Evolutionary conservation across 192 early-diverging fungal genomes (phyloP).

Genomic region (Neocallimastix lanati): DNA sequence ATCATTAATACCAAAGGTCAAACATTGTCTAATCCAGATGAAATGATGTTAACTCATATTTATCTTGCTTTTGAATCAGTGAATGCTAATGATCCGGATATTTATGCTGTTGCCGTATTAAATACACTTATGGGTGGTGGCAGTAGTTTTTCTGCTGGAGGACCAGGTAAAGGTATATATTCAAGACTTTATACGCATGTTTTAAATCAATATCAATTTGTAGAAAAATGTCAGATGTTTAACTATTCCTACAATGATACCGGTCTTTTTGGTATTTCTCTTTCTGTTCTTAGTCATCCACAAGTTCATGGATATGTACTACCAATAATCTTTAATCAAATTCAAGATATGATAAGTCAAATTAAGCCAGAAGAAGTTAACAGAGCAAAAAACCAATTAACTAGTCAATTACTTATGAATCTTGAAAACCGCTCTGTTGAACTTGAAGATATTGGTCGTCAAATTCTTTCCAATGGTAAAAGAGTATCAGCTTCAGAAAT

Average conservation of each 20-base stretch:
- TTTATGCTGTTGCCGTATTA: conserved; percentile 79
- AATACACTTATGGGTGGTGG: conserved; percentile 87
- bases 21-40: conserved; percentile 34
- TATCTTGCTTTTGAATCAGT: conserved; percentile 78
- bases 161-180: conserved; percentile 98
- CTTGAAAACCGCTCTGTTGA: conserved; percentile 83
- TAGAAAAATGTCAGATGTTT: conserved; percentile 84
- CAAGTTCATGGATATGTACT: conserved; percentile 45
- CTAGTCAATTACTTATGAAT: conserved; percentile 79
- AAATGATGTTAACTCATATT: conserved; percentile 53
- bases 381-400: conserved; percentile 91
- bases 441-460: conserved; percentile 84
- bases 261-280: conserved; percentile 82
- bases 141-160: conserved; percentile 89
- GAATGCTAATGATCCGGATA: conserved; percentile 64
- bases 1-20: conserved; percentile 48
- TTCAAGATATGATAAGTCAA: conserved; percentile 40
- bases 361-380: conserved; percentile 42
- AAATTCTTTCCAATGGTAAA: conserved; percentile 50
- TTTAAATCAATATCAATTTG: conserved; percentile 81
- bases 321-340: conserved; percentile 67
- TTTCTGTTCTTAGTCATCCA: conserved; percentile 60
- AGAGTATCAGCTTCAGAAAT: conserved; percentile 59
- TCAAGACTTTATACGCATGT: conserved; percentile 89
- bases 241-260: conserved; percentile 80